Evolutionary conservation across 2,329 filamentous ascomycete species (phyloP), one percentile per base, ranked within the genome.

Genomic region (Neospermospora avenae): DNA sequence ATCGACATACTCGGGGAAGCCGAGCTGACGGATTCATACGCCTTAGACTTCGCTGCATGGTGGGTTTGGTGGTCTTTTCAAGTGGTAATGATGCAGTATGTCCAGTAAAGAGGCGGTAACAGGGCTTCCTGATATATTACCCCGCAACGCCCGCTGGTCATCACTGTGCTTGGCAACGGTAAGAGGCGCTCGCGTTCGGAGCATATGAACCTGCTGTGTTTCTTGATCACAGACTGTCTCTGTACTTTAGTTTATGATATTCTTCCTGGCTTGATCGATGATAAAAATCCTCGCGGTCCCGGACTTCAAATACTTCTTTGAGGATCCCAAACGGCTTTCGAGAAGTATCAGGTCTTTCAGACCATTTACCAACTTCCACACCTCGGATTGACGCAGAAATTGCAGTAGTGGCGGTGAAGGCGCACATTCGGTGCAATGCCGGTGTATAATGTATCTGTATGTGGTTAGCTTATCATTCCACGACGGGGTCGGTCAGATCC

Each of bases 401-500:
- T 39, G 41, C 22, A 10, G 49, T 41, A 35, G 25, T 28, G 25
- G 28, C 46, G 28, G 25, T n/a, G 46, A 18, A 25, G 14, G 46
- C 16, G 25, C 10, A 34, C n/a, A 49, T 34, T 34, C 46, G 46
- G 46, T 34, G 25, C 24, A 34, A 49, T 49, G 46, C 46, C 24
- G 46, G 46, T 20, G 25, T 49, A 34, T 49, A 13, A 20, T 3
- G 4, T 18, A 7, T 16, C 20, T n/a, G 46, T 8, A 49, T 49
- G 28, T 10, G 16, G 46, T 34, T 49, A 49, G 46, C 46, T 28
- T 14, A 20, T 49, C 46, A 20, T 34, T 20, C 18, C 18, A 3
- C 22, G 31, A 58, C 55, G 55, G 59, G 59, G 59, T 61, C 58
- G 55, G 58, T 41, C 55, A 55, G 22, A 46, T 58, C 55, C 45